phyloP scores from a whole-genome alignment of 306 rosid species.

The Albizia julibrissin region DNA sequence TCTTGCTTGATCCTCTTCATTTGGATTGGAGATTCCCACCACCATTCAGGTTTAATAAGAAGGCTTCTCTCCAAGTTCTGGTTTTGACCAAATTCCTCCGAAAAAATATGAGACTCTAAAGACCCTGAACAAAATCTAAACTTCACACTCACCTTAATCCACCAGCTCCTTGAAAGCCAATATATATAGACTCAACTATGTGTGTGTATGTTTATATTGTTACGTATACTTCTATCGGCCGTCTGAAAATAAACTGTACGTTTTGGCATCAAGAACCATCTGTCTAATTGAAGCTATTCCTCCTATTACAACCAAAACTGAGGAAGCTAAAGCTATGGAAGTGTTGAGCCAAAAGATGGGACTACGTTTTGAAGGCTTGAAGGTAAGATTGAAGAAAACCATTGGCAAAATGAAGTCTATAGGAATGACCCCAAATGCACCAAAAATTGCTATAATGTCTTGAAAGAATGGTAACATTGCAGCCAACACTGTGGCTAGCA shows the following conservation, averaged over 20 bases:
- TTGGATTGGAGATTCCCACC: neutral
- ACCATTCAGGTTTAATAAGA: neutral
- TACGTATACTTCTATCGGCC: neutral
- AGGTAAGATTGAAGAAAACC: slow-evolving; percentile 67
- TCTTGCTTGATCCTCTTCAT: neutral
- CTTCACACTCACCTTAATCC: neutral
- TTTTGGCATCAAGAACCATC: slow-evolving; percentile 69
- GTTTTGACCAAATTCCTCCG: neutral
- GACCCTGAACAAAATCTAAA: neutral
- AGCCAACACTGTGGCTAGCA: slow-evolving; percentile 59
- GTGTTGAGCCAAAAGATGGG: slow-evolving; percentile 64
- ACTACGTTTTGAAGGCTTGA: slow-evolving; percentile 71
- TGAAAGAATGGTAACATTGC: slow-evolving; percentile 89
- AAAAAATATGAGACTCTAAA: neutral
- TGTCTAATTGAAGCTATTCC: slow-evolving; percentile 77
- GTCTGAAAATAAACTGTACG: slow-evolving; percentile 65
- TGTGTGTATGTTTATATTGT: neutral
- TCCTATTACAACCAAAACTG: slow-evolving; percentile 56
- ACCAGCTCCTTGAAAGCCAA: neutral
- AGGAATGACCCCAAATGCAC: slow-evolving; percentile 85
- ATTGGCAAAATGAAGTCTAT: slow-evolving; percentile 83
- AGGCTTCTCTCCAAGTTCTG: neutral
- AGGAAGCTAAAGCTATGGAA: slow-evolving; percentile 50
- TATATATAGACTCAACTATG: neutral
- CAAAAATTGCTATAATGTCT: slow-evolving; percentile 75